phyloP scores from a whole-genome alignment of 2,329 filamentous ascomycete genomes.

The Gaeumannomyces tritici region DNA sequence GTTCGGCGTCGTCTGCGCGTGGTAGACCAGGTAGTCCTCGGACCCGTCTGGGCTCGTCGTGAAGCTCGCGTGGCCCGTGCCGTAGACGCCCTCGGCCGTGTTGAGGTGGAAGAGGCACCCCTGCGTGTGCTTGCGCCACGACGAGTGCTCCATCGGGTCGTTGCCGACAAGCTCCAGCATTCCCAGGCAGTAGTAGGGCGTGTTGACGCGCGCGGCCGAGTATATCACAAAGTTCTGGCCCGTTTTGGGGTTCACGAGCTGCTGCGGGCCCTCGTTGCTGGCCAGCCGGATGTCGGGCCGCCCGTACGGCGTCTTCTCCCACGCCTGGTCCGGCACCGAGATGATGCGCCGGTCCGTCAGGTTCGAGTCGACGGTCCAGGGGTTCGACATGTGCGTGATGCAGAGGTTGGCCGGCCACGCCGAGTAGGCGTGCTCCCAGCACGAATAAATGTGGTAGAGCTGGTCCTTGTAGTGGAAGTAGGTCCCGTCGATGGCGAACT shows the following conservation, averaged over 20 bases:
- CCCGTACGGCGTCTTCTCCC: constrained; percentile 25
- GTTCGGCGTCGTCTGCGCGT: constrained; percentile 22
- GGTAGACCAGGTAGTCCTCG: constrained; percentile 24
- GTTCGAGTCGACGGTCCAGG: constrained; percentile 22
- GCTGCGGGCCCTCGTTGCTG: constrained; percentile 24
- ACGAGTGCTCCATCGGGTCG: constrained; percentile 25
- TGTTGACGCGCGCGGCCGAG: constrained; percentile 25
- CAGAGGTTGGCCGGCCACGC: constrained; percentile 25
- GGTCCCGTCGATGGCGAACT: constrained; percentile 25
- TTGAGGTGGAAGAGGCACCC: constrained; percentile 27
- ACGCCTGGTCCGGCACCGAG: constrained; percentile 22
- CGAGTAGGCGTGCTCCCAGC: constrained; percentile 23
- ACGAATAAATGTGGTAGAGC: constrained; percentile 25
- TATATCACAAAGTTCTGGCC: constrained; percentile 25
- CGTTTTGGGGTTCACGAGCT: constrained; percentile 24
- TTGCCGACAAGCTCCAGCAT: constrained; percentile 24
- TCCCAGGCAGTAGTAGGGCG: constrained; percentile 25
- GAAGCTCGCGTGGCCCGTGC: constrained; percentile 24
- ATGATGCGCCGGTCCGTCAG: constrained; percentile 22
- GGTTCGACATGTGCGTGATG: constrained; percentile 24
- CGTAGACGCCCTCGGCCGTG: constrained; percentile 19
- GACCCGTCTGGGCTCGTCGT: constrained; percentile 21
- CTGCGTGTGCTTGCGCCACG: constrained; percentile 21
- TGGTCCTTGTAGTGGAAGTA: constrained; percentile 20
- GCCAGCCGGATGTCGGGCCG: constrained; percentile 20